Base-by-base conservation (phyloP, 2,329 filamentous ascomycete species). In the Rugonectria rugulosa region DNA sequence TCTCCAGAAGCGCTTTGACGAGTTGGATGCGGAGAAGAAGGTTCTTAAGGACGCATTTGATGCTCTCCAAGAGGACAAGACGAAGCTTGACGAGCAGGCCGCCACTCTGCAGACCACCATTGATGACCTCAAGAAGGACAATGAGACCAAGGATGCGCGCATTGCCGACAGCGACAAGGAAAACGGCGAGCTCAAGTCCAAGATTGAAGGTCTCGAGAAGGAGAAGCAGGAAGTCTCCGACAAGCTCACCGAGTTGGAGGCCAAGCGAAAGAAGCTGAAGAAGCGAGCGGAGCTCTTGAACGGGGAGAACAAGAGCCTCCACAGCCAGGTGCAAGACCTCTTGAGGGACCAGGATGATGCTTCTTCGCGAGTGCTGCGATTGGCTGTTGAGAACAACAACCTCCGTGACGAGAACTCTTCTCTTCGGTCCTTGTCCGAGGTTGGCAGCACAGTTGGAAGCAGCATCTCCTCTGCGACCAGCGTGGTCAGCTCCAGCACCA, bases 1-100 rank as follows among this genome's bases (percentile, higher is more conserved):
- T n/a, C 49, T 61, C 11, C 47, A 56, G n/a, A 48, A 45, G 24
- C 44, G 40, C 9, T 54, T 29, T 10, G 47, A 56, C 2, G 52
- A 54, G 15, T 61, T 67, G 4, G 66, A 67, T 19, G 59, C 55
- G 8, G 66, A 65, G 27, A 68, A 68, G 58, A 67, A 40, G 31
- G 53, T 38, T 12, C 37, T 68, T 14, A 59, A 61, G 26, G 43
- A 59, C 26, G 52, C 58, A 17, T 53, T 68, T 43, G 40, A 29
- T 21, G 58, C 62, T 5, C 45, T 68, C 9, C 55, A 65, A 10
- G 63, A 45, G 20, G 64, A 66, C 47, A 67, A 65, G 58, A 59
- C 53, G 46, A 55, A 48, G 17, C 56, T 67, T 8, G 64, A 62
- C 34, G 53, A 59, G 23, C 34, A 51, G 23, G 32, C 46, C 5